Conservation (phyloP, 768 basidiomycete genomes). For the Neoboletus brunneissimus region DNA sequence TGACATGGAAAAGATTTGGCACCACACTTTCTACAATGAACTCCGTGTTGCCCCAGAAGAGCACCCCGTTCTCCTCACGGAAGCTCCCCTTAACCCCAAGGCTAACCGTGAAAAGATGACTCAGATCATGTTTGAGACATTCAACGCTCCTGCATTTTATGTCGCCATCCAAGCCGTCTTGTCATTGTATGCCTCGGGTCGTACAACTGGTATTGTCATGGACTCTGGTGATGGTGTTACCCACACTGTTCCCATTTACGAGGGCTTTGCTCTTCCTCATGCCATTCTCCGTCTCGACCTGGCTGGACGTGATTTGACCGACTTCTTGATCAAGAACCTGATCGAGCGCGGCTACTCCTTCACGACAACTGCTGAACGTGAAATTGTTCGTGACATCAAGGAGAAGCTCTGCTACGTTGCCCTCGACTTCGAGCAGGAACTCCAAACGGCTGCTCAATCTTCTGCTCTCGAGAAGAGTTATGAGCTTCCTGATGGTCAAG, state of each 20-base stretch:
- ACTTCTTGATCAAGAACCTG: constrained; percentile 77
- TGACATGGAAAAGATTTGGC: constrained; percentile 99
- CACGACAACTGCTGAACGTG: constrained; percentile 89
- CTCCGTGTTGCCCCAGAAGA: constrained; percentile 77
- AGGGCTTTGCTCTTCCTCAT: constrained; percentile 90
- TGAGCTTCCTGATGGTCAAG: constrained; percentile 90
- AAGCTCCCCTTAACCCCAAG: constrained; percentile 72
- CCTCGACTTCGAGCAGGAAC: constrained; percentile 90
- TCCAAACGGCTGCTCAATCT: constrained; percentile 86
- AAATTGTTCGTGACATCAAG: constrained; percentile 97
- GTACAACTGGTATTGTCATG: constrained; percentile 92
- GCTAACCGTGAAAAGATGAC: constrained; percentile 75
- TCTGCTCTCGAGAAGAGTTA: constrained; percentile 92
- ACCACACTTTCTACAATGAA: constrained; percentile 92
- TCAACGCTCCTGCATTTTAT: constrained; percentile 74
- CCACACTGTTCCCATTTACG: constrained; percentile 96
- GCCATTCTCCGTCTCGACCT: constrained; percentile 91
- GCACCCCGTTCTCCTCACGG: constrained; percentile 69
- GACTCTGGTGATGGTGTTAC: constrained; percentile 97
- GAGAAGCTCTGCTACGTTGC: constrained; percentile 92
- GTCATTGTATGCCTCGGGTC: constrained; percentile 87
- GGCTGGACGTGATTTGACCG: constrained; percentile 90
- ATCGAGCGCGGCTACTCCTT: constrained; percentile 92
- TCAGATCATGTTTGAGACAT: constrained; percentile 79
- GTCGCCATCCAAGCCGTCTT: constrained; percentile 73